These are phyloP conservation scores for Penicillium robsamsonii DNA, from an alignment of 495 filamentous ascomycete genomes.

Conservation along the genomic window DNA sequence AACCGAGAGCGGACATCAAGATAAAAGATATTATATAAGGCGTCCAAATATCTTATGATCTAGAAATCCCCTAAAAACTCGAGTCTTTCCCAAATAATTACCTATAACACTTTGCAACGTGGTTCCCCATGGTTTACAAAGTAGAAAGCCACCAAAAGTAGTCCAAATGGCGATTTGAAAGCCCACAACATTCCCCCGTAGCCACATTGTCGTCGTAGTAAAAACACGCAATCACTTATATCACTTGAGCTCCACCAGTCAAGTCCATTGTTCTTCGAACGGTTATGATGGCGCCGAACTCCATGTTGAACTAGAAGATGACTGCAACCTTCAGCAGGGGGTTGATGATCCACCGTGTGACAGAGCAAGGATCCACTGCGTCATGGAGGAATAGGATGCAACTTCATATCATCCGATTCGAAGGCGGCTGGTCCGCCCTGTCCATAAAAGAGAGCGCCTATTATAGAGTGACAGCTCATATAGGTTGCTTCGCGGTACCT, in stretches of 20 bases:
- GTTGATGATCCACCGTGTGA: slow-evolving; percentile 6
- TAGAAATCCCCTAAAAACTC: background rate
- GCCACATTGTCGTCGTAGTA: background rate
- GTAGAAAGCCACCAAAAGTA: background rate
- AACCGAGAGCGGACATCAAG: background rate
- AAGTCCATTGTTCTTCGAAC: background rate
- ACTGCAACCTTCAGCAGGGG: slow-evolving; percentile 10
- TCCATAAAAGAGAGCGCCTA: background rate
- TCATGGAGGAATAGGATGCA: slow-evolving; percentile 9
- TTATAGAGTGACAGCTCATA: slow-evolving; percentile 7
- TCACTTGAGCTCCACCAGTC: background rate
- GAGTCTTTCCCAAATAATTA: background rate
- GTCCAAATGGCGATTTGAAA: background rate
- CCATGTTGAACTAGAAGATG: slow-evolving; percentile 9
- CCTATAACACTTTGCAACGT: background rate
- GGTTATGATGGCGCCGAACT: background rate
- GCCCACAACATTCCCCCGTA: background rate
- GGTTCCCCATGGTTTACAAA: background rate
- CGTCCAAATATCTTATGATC: background rate
- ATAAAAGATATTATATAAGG: background rate
- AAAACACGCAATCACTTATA: background rate
- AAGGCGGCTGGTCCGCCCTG: slow-evolving; percentile 1
- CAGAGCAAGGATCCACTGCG: slow-evolving; percentile 2
- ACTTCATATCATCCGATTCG: slow-evolving; percentile 15
- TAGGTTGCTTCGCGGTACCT: slow-evolving; percentile 7